Conservation (phyloP, 2,329 filamentous ascomycete species). For the Tolypocladium amazonense region DNA sequence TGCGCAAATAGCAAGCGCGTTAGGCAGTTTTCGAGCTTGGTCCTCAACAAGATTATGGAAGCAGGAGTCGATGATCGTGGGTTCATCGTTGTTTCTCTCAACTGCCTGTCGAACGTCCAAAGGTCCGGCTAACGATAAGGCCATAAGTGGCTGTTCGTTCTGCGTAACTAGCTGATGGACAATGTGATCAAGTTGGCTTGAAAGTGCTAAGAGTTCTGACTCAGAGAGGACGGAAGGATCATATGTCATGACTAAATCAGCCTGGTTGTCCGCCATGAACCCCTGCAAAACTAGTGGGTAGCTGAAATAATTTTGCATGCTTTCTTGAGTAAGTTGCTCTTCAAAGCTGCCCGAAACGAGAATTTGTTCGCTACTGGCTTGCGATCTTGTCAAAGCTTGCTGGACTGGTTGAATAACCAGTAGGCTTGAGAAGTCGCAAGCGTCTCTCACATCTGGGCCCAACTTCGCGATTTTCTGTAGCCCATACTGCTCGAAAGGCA, state of each 20-base stretch:
- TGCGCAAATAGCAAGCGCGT: conserved; percentile 22
- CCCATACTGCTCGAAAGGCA: neutral
- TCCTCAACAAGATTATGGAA: neutral
- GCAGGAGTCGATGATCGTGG: neutral
- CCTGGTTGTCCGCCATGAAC: neutral
- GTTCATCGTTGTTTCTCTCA: neutral
- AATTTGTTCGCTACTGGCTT: neutral
- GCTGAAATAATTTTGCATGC: conserved; percentile 3
- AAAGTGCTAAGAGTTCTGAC: neutral
- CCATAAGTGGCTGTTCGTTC: neutral
- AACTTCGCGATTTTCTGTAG: neutral
- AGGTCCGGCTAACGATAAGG: neutral
- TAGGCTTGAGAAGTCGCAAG: neutral
- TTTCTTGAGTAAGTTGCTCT: neutral
- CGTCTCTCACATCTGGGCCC: neutral
- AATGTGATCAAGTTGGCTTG: neutral
- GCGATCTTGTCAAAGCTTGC: neutral
- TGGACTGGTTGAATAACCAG: neutral
- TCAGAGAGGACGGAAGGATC: neutral
- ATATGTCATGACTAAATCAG: conserved; percentile 1
- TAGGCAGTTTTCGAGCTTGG: conserved; percentile 4
- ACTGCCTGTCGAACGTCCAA: neutral
- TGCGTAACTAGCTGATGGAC: neutral
- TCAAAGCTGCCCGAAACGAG: neutral
- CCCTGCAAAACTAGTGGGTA: conserved; percentile 2